phyloP scores from a whole-genome alignment of 2,329 filamentous ascomycete species.

The Diaporthe capsici region DNA sequence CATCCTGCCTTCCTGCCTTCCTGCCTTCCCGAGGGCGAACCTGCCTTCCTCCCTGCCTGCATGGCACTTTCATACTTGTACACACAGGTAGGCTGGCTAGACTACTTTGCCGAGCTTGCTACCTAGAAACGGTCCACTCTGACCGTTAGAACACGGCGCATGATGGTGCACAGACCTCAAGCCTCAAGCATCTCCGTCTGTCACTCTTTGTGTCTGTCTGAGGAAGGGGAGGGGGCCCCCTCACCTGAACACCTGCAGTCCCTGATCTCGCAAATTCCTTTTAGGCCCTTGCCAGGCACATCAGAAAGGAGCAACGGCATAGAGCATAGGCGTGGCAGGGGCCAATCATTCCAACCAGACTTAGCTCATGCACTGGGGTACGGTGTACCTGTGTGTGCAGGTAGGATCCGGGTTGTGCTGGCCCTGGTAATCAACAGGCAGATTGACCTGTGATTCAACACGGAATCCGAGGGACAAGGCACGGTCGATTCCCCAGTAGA shows the following conservation, averaged over 20 bases:
- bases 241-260: not conserved
- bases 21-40: not conserved
- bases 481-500: not conserved
- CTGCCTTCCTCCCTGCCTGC: not conserved
- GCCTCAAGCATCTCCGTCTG: not conserved
- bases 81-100: not conserved
- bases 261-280: not conserved
- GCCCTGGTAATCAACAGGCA: not conserved
- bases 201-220: not conserved
- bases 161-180: slow-evolving; percentile 12
- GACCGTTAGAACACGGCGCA: not conserved
- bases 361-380: not conserved
- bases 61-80: not conserved
- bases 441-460: not conserved
- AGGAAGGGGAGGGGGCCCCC: too few species aligned
- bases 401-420: not conserved
- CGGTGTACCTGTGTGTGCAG: too few species aligned
- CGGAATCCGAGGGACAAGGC: not conserved
- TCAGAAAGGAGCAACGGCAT: not conserved
- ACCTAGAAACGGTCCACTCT: not conserved
- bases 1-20: not conserved
- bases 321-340: not conserved
- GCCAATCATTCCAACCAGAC: not conserved
- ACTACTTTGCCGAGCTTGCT: not conserved
- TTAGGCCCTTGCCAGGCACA: not conserved